Conservation (phyloP, 768 basidiomycete genomes). For the Russula sp. region DNA sequence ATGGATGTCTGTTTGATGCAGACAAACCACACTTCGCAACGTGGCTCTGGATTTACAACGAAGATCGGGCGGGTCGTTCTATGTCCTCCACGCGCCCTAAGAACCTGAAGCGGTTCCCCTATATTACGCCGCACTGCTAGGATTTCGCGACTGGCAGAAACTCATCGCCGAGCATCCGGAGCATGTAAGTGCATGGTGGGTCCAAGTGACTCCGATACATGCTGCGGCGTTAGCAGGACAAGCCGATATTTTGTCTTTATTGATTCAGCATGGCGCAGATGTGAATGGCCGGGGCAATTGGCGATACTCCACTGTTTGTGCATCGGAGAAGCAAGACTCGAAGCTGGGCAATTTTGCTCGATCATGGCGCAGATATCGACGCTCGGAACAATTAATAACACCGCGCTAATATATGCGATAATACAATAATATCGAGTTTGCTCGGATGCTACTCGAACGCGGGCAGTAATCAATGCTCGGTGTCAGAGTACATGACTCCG, state of each 20-base stretch:
- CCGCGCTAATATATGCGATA: neutral
- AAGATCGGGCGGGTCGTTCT: neutral
- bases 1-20: slow-evolving; percentile 4
- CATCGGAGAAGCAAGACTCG: neutral
- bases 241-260: neutral
- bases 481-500: rapidly evolving
- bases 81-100: too few species aligned
- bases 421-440: neutral
- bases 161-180: neutral
- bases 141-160: neutral
- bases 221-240: neutral
- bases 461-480: neutral
- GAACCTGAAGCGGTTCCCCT: neutral
- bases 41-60: slow-evolving; percentile 9
- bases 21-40: slow-evolving; percentile 7
- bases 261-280: neutral
- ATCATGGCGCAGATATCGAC: neutral
- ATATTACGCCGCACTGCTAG: neutral
- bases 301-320: neutral
- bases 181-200: neutral
- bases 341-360: neutral
- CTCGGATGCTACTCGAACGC: neutral
- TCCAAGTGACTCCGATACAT: neutral
- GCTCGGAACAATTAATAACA: neutral
- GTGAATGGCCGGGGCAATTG: neutral